Evolutionary conservation across 768 basidiomycete species (phyloP), one percentile per base, ranked within the genome.

Genomic region (Lyophyllum semitale): DNA sequence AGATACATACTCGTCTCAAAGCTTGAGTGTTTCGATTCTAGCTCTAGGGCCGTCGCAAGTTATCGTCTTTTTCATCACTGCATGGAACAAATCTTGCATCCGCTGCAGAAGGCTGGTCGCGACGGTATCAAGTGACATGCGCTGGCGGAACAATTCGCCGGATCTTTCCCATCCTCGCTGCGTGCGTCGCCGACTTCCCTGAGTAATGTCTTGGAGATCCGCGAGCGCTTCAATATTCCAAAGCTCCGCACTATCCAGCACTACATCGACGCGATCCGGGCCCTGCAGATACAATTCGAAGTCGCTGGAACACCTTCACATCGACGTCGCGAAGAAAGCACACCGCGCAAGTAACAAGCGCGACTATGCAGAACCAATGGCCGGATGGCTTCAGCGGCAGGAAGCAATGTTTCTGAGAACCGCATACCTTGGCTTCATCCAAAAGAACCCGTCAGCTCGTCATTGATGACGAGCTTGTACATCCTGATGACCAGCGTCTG

Each of bases 201-300:
- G 73, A 77, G 56, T 73, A 77, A 40, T 74, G 71, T 42, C 63
- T 76, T 0, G 66, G 70, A 67, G 1, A 65, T 72, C n/a, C 67
- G 71, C 0, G 45, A 65, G 12, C 8, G 69, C 49, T 78, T 77
- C 62, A 75, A 79, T 43, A 63, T 80, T n/a, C 76, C 77, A 1
- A 81, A 81, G 55, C 54, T 79, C 0, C 78, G 15, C 35, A 37
- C 6, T n/a, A 37, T 37, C 35, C 8, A 37, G 17, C 35, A 37
- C 35, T 37, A 37, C 17, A n/a, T n/a, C 5, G 22, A 41, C 40
- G 22, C 18, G 7, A 41, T 37, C 17, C 5, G 4, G 4, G 35
- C 35, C 15, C 35, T 37, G 20, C 12, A 12, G 40, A 3, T 41
- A 41, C 20, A 41, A 41, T 12, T 41, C 40, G 6, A 18, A 41